These are phyloP conservation scores for Platismatia glauca DNA, from an alignment of 495 filamentous ascomycete species.

Conservation along the genomic window DNA sequence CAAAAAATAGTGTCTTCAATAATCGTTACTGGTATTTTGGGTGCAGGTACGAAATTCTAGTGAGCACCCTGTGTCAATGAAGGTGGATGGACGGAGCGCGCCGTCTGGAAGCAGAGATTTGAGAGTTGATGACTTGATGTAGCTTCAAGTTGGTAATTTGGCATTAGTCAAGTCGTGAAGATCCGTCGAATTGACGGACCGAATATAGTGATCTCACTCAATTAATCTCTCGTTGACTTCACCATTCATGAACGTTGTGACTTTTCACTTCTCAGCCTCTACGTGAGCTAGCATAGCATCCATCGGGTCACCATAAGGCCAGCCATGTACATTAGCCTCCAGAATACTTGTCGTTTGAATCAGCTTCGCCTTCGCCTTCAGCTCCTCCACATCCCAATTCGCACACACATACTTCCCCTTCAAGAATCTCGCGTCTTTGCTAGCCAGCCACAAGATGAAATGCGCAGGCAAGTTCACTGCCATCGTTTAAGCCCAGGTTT, in stretches of 20 bases:
- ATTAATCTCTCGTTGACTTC: too few species aligned
- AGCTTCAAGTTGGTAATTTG: not conserved
- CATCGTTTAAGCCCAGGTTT: not conserved
- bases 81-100: not conserved
- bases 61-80: not conserved
- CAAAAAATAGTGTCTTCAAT: too few species aligned
- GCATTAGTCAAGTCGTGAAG: not conserved
- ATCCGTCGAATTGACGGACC: conserved; percentile 6
- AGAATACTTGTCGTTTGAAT: conserved; percentile 11
- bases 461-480: conserved; percentile 24
- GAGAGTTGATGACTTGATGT: not conserved
- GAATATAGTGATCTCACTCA: too few species aligned
- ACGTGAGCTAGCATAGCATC: not conserved
- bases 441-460: conserved; percentile 40
- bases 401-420: conserved; percentile 42
- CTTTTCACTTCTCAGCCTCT: not conserved
- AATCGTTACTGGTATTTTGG: too few species aligned
- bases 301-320: not conserved
- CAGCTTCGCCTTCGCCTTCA: conserved; percentile 27
- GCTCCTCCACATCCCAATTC: conserved; percentile 48
- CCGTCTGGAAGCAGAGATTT: conserved; percentile 2
- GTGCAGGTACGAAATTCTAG: too few species aligned
- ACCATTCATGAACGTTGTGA: too few species aligned
- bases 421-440: conserved; percentile 42
- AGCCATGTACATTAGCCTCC: not conserved